phyloP scores from a whole-genome alignment of 2,329 filamentous ascomycete genomes.

The Botrytis byssoidea region DNA sequence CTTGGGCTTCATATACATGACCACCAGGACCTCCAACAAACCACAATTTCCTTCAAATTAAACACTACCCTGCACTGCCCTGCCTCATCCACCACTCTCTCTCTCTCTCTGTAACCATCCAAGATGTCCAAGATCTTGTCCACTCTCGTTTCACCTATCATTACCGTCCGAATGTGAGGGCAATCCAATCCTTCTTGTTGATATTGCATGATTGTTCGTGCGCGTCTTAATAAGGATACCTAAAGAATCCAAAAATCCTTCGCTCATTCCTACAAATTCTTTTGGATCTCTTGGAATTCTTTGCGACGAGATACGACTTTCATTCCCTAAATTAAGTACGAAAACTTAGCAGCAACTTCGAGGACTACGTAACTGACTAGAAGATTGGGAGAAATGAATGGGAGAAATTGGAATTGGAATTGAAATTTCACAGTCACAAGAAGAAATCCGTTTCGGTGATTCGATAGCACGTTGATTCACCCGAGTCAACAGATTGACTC shows the following conservation, averaged over 20 bases:
- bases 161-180: too few relatives aligned
- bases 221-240: neutral
- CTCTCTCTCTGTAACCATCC: conserved; percentile 2
- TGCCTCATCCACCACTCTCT: neutral
- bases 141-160: conserved; percentile 1
- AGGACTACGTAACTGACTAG: neutral
- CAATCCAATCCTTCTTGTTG: neutral
- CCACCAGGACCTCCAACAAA: neutral
- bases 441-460: neutral
- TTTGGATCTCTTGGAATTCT: neutral
- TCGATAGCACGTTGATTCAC: neutral
- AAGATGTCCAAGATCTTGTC: conserved; percentile 5
- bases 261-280: neutral
- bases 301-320: neutral
- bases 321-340: neutral
- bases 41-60: neutral
- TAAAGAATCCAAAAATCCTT: neutral
- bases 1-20: neutral
- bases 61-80: neutral
- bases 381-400: neutral
- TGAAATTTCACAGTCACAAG: neutral
- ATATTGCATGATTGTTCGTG: neutral
- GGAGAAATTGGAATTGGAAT: neutral
- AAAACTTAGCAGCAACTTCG: neutral
- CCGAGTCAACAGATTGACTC: neutral